A percentile compares a stretch with the other conserved stretches of the same genome.
Evolutionary conservation across 768 basidiomycete species (phyloP).

Genomic region (Melanogaster broomeanus): DNA sequence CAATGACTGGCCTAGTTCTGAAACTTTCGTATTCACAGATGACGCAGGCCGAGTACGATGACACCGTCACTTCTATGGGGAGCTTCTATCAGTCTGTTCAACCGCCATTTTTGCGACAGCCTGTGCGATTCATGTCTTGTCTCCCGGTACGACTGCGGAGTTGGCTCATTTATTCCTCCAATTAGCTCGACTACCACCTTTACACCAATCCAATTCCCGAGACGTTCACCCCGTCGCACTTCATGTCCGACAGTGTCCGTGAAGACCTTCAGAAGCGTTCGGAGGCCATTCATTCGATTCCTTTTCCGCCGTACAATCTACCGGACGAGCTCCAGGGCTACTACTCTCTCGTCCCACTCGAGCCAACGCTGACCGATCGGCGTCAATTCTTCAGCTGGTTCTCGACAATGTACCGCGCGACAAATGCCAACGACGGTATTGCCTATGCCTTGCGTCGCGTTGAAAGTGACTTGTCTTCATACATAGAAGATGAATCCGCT

Average conservation of each 20-base stretch:
- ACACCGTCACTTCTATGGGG: slow-evolving; percentile 20
- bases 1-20: not conserved
- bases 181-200: slow-evolving; percentile 88
- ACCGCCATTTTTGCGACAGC: slow-evolving; percentile 62
- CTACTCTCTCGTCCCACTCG: slow-evolving; percentile 82
- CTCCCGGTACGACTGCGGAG: not conserved
- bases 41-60: slow-evolving; percentile 34
- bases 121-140: slow-evolving; percentile 46
- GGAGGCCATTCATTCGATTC: slow-evolving; percentile 40
- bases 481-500: not conserved
- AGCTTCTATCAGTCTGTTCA: slow-evolving; percentile 43
- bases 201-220: slow-evolving; percentile 75
- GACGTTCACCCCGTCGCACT: slow-evolving; percentile 63
- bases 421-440: slow-evolving; percentile 71
- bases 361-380: slow-evolving; percentile 55
- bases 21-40: slow-evolving; percentile 1
- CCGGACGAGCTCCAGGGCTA: slow-evolving; percentile 92
- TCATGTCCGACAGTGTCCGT: slow-evolving; percentile 80
- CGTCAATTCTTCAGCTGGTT: slow-evolving; percentile 81
- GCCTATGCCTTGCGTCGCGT: slow-evolving; percentile 80
- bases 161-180: not conserved
- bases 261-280: slow-evolving; percentile 56
- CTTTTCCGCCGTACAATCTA: slow-evolving; percentile 52
- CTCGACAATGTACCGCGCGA: slow-evolving; percentile 83
- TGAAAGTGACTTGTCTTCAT: slow-evolving; percentile 58